These are phyloP conservation scores for Arxiozyma slooffiae DNA, from an alignment of 1,139 yeast species.

Conservation along the genomic window DNA sequence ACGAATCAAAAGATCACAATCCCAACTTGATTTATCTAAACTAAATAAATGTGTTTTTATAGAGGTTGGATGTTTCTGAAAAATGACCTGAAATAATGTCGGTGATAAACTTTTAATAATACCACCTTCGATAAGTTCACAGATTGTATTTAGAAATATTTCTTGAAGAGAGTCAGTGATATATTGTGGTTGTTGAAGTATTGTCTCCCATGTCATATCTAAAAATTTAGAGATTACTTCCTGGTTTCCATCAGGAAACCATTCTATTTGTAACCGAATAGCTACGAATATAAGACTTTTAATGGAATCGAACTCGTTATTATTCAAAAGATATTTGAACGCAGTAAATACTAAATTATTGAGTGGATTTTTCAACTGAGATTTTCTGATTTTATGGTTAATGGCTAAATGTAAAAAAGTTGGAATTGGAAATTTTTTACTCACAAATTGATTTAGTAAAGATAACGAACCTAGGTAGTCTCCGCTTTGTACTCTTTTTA, in stretches of 20 bases:
- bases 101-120: slow-evolving; percentile 50
- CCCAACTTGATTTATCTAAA: slow-evolving; percentile 55
- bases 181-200: neutral
- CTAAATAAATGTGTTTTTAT: slow-evolving; percentile 60
- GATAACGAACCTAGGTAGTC: slow-evolving; percentile 34
- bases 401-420: slow-evolving; percentile 16
- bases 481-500: slow-evolving; percentile 25
- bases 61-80: slow-evolving; percentile 30
- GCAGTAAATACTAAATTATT: slow-evolving; percentile 38
- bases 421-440: slow-evolving; percentile 28
- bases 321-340: slow-evolving; percentile 17
- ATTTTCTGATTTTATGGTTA: slow-evolving; percentile 36
- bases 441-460: slow-evolving; percentile 40
- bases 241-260: slow-evolving; percentile 7
- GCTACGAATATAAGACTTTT: slow-evolving; percentile 3
- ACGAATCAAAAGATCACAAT: slow-evolving; percentile 60
- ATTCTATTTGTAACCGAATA: slow-evolving; percentile 5
- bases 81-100: slow-evolving; percentile 44
- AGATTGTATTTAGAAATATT: slow-evolving; percentile 1
- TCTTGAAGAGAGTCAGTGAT: neutral
- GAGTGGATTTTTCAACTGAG: slow-evolving; percentile 45
- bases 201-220: slow-evolving; percentile 9
- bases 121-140: slow-evolving; percentile 36
- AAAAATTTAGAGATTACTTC: slow-evolving; percentile 4
- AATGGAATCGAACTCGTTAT: slow-evolving; percentile 4